Evolutionary conservation across 768 basidiomycete genomes (phyloP), one percentile per base, ranked within the genome.

Genomic region (Gymnopilus junonius): DNA sequence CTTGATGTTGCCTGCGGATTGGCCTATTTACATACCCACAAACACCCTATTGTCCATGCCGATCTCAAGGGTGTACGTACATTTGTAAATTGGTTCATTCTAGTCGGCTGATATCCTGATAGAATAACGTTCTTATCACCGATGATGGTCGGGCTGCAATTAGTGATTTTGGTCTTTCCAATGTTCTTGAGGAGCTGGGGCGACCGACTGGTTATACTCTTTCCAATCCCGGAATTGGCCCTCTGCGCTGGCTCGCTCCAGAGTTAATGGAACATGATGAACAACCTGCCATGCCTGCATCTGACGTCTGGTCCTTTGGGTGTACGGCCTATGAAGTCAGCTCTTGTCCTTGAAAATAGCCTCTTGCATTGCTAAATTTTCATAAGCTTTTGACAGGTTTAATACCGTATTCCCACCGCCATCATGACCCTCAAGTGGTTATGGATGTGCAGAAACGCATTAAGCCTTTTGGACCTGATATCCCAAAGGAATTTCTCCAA

Each of bases 81-180:
- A 12, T 48, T 39, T 58, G 57, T 40, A 2, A 23, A 35, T 3
- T 40, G 7, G 25, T 20, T 42, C 12, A 20, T 46, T 25, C 12
- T 42, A 12, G 39, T 14, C 35, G 50, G 31, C 54, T 27, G 10
- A 32, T 42, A 10, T n/a, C 35, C 58, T 7, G 21, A 31, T 34
- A 83, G 83, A 78, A 75, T 23, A 84, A 84, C 58, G 78, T 84
- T 55, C 72, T 84, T 14, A 76, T 84, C 34, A 80, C 81, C 6
- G 73, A 71, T 10, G 72, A 76, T 21, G 78, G 79, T 12, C 74
- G 62, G 8, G 83, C 80, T 31, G 79, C 76, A 34, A 67, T 84
- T 1, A 76, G 79, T 23, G 82, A 84, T 65, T 83, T 84, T 58
- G 83, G 83, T 40, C 73, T 84, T 15, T 74, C 77, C 3, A 66